Base-by-base conservation (phyloP, 169 alveolate species). In the Plasmodium coatneyi region DNA sequence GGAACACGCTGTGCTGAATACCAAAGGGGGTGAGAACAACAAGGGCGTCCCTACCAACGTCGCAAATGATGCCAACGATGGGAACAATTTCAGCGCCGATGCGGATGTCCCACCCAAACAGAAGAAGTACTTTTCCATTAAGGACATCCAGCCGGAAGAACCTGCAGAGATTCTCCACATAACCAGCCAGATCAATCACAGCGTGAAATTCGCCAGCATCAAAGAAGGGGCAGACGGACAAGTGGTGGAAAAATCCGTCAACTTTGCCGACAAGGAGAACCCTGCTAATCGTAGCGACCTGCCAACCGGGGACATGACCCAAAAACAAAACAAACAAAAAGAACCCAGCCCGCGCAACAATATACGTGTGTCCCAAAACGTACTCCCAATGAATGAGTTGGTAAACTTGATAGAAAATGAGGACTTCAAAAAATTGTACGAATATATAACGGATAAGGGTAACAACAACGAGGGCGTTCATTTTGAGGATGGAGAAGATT, bases 361-460 rank as follows among this genome's bases (percentile, higher is more conserved):
- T 19, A 84, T 84, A 2, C 70, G 79, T 34, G 92, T 84, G 12
- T 84, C 84, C 3, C 76, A 72, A 12, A 66, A 66, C 19, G 28
- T 7, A 16, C 41, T 49, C 10, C 5, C 72, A 3, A 28, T 76
- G 36, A 54, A 72, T 3, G 84, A 84, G 25, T 72, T 84, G 43
- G 22, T 34, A 49, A 84, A 84, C 25, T 32, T 84, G 12, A 46
- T 84, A 49, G 84, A 84, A 41, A 76, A 84, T 49, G 78, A 54
- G 0, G 92, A 84, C 36, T 84, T 84, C 39, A 71, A 74, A 84
- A 84, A 25, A 19, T 74, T 84, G 66, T 84, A 84, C 6, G 92
- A 84, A 30, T 84, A 71, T 49, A 32, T 84, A 3, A 84, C 66
- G 3, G 84, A 74, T 6, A 84, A 52, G 60, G 92, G 60, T 6